phyloP scores from a whole-genome alignment of 495 filamentous ascomycete genomes.

The Neurospora sublineolata region DNA sequence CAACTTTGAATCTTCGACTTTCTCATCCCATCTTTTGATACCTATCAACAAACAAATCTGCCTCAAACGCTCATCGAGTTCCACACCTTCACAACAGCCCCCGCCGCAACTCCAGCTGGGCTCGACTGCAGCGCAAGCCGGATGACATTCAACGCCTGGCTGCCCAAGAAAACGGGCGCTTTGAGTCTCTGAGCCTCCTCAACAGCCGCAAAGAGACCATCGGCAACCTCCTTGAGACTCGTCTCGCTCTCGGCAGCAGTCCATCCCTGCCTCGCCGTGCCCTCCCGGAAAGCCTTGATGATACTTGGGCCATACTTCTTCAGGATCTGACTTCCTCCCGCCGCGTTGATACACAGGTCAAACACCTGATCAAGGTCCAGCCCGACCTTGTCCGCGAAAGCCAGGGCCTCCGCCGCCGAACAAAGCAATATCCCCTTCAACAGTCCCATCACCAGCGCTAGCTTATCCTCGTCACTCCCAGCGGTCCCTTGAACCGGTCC shows the following conservation, averaged over 20 bases:
- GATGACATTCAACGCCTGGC: slow-evolving; percentile 27
- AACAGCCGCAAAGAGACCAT: slow-evolving; percentile 38
- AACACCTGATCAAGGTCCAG: slow-evolving; percentile 56
- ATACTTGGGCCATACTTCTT: slow-evolving; percentile 46
- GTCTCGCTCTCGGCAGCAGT: slow-evolving; percentile 1
- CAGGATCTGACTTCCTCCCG: slow-evolving; percentile 54
- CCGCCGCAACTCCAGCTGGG: slow-evolving; percentile 6
- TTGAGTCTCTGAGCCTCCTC: slow-evolving; percentile 38
- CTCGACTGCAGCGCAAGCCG: slow-evolving; percentile 15
- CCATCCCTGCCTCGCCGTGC: slow-evolving; percentile 9
- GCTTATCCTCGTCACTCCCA: slow-evolving; percentile 27
- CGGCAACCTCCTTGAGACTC: slow-evolving; percentile 31
- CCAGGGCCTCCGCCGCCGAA: slow-evolving; percentile 52
- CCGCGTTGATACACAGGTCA: slow-evolving; percentile 57
- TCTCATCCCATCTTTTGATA: background rate
- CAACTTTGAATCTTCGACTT: background rate
- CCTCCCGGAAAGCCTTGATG: slow-evolving; percentile 27
- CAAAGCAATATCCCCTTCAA: slow-evolving; percentile 55
- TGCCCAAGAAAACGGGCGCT: slow-evolving; percentile 29
- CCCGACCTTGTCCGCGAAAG: slow-evolving; percentile 50
- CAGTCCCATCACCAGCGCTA: slow-evolving; percentile 46
- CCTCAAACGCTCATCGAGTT: background rate
- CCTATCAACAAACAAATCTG: background rate
- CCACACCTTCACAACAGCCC: slow-evolving; percentile 30
- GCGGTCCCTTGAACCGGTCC: slow-evolving; percentile 29